Conservation (phyloP, 371 early-diverging fungal species). For the Mucor ambiguus region DNA sequence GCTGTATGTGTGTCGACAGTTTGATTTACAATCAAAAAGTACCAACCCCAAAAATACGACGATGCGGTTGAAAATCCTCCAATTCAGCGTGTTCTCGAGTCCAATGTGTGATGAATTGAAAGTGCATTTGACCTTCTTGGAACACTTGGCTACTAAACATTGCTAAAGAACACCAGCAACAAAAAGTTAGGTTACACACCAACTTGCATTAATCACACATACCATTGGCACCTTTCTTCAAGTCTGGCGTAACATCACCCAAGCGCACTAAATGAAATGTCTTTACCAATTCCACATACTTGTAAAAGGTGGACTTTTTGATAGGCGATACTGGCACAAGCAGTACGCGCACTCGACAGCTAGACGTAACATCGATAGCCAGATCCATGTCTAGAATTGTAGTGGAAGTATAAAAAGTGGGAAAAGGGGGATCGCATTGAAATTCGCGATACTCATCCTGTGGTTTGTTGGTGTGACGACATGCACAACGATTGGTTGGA, state of each 20-base stretch:
- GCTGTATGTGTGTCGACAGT: not conserved
- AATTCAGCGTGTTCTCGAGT: conserved; percentile 62
- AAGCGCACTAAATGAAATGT: conserved; percentile 61
- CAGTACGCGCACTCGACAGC: conserved; percentile 70
- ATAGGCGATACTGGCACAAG: conserved; percentile 81
- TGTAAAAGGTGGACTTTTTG: conserved; percentile 67
- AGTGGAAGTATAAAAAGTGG: not conserved
- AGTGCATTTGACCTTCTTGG: conserved; percentile 79
- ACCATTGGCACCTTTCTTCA: conserved; percentile 54
- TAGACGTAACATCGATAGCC: conserved; percentile 59
- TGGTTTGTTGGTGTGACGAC: not conserved
- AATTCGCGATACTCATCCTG: not conserved
- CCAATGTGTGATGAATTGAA: conserved; percentile 74
- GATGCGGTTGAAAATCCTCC: conserved; percentile 80
- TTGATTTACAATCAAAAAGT: conserved; percentile 42
- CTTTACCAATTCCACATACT: conserved; percentile 68
- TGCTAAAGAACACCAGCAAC: not conserved
- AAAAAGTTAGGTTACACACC: not conserved
- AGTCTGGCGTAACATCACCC: conserved; percentile 66
- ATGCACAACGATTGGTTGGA: not conserved
- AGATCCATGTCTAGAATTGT: conserved; percentile 35
- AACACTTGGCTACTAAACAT: conserved; percentile 33
- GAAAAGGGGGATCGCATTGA: not conserved
- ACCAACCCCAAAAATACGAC: conserved; percentile 67
- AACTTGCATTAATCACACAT: conserved; percentile 1